Percentiles rank a stretch among this genome's conserved stretches.
phyloP scores from a whole-genome alignment of 495 filamentous ascomycete species.

The Aspergillus taichungensis region DNA sequence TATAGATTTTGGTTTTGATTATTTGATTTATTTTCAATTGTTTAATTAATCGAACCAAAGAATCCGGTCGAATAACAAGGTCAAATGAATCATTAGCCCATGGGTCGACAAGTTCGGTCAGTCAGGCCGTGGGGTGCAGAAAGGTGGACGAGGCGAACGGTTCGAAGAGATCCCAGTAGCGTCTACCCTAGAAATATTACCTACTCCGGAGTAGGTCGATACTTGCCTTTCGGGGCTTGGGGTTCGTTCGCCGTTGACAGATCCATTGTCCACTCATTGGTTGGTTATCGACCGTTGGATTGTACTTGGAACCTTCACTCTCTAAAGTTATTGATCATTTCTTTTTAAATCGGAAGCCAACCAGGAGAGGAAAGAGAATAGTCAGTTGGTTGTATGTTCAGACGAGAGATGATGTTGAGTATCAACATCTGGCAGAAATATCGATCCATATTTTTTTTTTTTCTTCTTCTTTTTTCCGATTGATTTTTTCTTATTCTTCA shows the following conservation, averaged over 20 bases:
- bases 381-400: neutral
- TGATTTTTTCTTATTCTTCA: neutral
- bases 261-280: slow-evolving; percentile 19
- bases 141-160: slow-evolving; percentile 13
- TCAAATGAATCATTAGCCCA: neutral
- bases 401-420: too few species aligned
- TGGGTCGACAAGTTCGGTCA: slow-evolving; percentile 8
- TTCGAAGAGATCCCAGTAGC: slow-evolving; percentile 16
- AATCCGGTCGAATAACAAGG: too few species aligned
- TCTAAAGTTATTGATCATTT: slow-evolving; percentile 8
- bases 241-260: slow-evolving; percentile 20
- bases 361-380: slow-evolving; percentile 9
- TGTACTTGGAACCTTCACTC: too few species aligned
- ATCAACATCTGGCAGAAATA: too few species aligned
- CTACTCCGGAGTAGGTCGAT: slow-evolving; percentile 15
- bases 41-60: too few species aligned
- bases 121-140: slow-evolving; percentile 9
- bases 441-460: neutral
- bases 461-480: neutral
- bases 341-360: slow-evolving; percentile 1
- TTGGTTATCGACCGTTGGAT: slow-evolving; percentile 14
- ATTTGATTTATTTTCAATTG: too few species aligned
- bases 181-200: slow-evolving; percentile 10
- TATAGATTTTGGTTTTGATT: too few species aligned
- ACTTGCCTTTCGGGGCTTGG: slow-evolving; percentile 17